Base-by-base conservation (phyloP, 345 rosid genomes). In the Luvunga scandens region DNA sequence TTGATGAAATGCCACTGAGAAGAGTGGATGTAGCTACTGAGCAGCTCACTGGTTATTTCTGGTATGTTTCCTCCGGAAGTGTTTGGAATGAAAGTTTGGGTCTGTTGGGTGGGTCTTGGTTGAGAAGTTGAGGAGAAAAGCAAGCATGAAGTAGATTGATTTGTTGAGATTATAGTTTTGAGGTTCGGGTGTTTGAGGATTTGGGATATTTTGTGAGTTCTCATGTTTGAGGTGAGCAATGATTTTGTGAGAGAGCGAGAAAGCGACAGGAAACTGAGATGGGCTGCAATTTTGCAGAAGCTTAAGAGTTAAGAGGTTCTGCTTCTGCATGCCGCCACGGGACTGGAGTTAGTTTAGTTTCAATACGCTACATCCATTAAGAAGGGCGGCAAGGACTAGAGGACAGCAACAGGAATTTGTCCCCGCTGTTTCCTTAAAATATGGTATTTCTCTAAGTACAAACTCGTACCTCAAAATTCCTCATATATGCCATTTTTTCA, bases 1-100 rank as follows among this genome's bases (percentile, higher is more conserved):
- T 92, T 79, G 94, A 95, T 73, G 83, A 86, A 81, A 88, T 92
- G 92, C 98, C 98, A 91, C 85, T 87, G 88, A 81, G 92, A 90
- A 78, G 98, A 86, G 42, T 57, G 82, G 56, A 88, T 76, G 0
- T 83, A 88, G 0, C 80, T 57, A 1, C 83, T 50, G 0, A 93
- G 53, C 0, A 2, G 0, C 0, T 69, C 78, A 0, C 75, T 66
- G 5, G 82, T 82, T 61, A 77, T 25, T 14, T 80, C 66, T 22
- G 75, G 45, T n/a, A 75, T 67, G 38, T 65, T 48, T 27, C 53
- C 62, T 9, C 28, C 2, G 1, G 13, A 24, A 48, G 24, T 24
- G 42, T 78, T 82, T 7, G 84, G 19, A 21, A 73, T 25, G 22
- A n/a, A 81, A 33, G 64, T 31, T 61, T 53, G 82, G 24, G 66